These are phyloP conservation scores for Naumovozyma castellii DNA, from an alignment of 805 yeast species.

Conservation along the genomic window DNA sequence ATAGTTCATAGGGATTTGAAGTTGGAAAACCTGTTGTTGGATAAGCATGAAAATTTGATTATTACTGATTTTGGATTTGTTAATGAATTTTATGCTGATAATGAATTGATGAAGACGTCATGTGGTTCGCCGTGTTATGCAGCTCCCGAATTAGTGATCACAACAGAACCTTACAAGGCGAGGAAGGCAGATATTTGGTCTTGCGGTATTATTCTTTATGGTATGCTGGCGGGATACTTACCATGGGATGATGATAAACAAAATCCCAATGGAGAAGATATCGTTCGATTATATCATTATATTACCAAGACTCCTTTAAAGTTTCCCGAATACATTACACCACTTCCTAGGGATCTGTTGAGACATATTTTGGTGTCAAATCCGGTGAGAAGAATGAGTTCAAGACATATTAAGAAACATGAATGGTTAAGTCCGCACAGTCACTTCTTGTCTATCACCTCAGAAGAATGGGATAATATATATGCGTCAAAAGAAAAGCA, in stretches of 20 bases:
- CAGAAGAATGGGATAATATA: slow-evolving; percentile 79
- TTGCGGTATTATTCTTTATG: slow-evolving; percentile 87
- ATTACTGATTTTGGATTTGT: slow-evolving; percentile 95
- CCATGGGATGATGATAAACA: slow-evolving; percentile 97
- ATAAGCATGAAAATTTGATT: slow-evolving; percentile 75
- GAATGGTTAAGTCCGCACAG: slow-evolving; percentile 84
- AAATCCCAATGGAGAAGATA: slow-evolving; percentile 93
- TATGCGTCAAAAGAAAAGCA: slow-evolving; percentile 30
- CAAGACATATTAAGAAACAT: slow-evolving; percentile 67
- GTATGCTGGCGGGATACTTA: slow-evolving; percentile 93
- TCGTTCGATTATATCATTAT: slow-evolving; percentile 80
- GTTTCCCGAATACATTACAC: slow-evolving; percentile 87
- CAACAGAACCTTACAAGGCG: slow-evolving; percentile 81
- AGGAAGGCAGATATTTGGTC: slow-evolving; percentile 96
- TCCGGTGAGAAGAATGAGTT: slow-evolving; percentile 63
- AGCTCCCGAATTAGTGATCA: slow-evolving; percentile 91
- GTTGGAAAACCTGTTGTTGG: slow-evolving; percentile 77
- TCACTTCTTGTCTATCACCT: slow-evolving; percentile 72
- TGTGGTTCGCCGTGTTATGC: slow-evolving; percentile 99
- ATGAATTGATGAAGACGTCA: slow-evolving; percentile 82
- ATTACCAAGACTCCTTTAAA: slow-evolving; percentile 87
- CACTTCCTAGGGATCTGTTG: slow-evolving; percentile 82
- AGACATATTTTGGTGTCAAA: slow-evolving; percentile 78
- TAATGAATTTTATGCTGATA: slow-evolving; percentile 51
- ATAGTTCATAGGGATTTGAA: slow-evolving; percentile 84